Conservation (phyloP, 345 rosid genomes). For the Populus nigra region DNA sequence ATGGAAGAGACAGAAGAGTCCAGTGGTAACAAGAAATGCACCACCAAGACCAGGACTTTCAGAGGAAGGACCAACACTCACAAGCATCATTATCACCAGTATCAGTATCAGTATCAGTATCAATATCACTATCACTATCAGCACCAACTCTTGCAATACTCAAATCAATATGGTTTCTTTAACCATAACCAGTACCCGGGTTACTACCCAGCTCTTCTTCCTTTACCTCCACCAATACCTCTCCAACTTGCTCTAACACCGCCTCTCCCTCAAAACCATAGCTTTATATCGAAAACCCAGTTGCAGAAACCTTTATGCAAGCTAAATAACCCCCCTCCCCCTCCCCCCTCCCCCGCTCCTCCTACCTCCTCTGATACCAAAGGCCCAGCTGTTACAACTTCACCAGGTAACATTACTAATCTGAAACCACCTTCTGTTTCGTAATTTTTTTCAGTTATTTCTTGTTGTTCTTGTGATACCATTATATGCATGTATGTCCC, state of each 20-base stretch:
- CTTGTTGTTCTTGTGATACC: neutral
- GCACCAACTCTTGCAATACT: slow-evolving; percentile 54
- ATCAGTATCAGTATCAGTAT: slow-evolving; percentile 26
- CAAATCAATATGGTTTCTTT: slow-evolving; percentile 47
- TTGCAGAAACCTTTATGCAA: slow-evolving; percentile 46
- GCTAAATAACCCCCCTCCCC: slow-evolving; percentile 33
- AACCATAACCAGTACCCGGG: slow-evolving; percentile 37
- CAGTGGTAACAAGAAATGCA: slow-evolving; percentile 44
- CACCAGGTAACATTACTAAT: slow-evolving; percentile 35
- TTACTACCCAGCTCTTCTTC: slow-evolving; percentile 63
- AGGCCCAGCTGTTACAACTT: slow-evolving; percentile 25
- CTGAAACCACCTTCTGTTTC: neutral
- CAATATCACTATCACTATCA: slow-evolving; percentile 28
- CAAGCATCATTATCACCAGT: slow-evolving; percentile 40
- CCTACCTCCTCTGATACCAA: slow-evolving; percentile 45
- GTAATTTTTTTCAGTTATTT: neutral
- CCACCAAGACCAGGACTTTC: slow-evolving; percentile 38
- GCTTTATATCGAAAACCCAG: slow-evolving; percentile 49
- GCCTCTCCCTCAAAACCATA: slow-evolving; percentile 39
- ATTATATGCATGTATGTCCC: slow-evolving; percentile 17
- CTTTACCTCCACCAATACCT: slow-evolving; percentile 56
- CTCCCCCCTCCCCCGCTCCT: slow-evolving; percentile 15
- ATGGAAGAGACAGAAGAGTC: slow-evolving; percentile 70
- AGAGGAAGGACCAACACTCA: slow-evolving; percentile 40
- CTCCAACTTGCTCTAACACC: slow-evolving; percentile 51